phyloP scores from a whole-genome alignment of 257 asterid species.

The Echium plantagineum region DNA sequence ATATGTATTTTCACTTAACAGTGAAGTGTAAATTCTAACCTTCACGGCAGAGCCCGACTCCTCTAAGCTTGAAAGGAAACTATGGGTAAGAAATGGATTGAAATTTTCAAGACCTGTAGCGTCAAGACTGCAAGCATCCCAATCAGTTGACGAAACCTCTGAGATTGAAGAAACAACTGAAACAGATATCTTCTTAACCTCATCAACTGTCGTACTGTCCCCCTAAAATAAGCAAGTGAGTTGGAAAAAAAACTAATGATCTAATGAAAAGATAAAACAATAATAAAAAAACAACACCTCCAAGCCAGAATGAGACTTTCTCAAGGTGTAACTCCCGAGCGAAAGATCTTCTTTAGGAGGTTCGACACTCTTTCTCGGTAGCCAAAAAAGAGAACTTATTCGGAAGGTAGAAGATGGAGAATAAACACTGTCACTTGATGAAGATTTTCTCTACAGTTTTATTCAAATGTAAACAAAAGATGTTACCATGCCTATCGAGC shows the following conservation, averaged over 20 bases:
- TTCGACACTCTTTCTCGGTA: conserved; percentile 53
- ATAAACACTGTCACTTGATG: conserved; percentile 13
- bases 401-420: conserved; percentile 21
- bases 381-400: conserved; percentile 69
- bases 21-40: conserved; percentile 34
- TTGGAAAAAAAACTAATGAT: neutral
- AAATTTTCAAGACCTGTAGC: conserved; percentile 48
- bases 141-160: conserved; percentile 56
- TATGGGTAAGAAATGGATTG: conserved; percentile 78
- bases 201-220: conserved; percentile 20
- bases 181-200: conserved; percentile 46
- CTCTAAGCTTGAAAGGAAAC: conserved; percentile 91
- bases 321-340: conserved; percentile 56
- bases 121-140: conserved; percentile 85
- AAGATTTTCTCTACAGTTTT: conserved; percentile 33
- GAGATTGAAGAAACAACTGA: conserved; percentile 73
- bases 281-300: conserved; percentile 35
- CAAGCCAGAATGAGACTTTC: conserved; percentile 21
- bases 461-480: conserved; percentile 6
- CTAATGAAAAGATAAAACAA: conserved; percentile 1
- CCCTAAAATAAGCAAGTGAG: conserved; percentile 31
- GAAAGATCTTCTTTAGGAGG: conserved; percentile 39
- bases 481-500: neutral
- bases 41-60: conserved; percentile 72
- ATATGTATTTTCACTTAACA: neutral